Evolutionary conservation across 2,329 filamentous ascomycete genomes (phyloP).

Genomic region (Colletotrichum tofieldiae): DNA sequence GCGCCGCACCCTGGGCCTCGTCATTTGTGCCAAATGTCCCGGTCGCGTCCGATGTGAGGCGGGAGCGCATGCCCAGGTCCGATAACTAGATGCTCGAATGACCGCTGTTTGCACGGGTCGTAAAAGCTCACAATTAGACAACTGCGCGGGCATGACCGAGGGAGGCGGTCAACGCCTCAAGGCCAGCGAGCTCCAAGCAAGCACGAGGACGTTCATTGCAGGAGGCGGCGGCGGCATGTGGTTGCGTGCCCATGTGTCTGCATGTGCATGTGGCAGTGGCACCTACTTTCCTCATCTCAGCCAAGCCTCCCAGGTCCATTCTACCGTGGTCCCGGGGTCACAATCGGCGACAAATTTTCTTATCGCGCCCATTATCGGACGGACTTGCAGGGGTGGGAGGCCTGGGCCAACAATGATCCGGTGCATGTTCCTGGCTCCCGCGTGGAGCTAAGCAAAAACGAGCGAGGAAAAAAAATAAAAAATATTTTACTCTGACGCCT

Average conservation of each 20-base stretch:
- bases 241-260: conserved; percentile 12
- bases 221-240: conserved; percentile 14
- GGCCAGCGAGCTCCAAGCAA: not conserved
- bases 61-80: conserved; percentile 6
- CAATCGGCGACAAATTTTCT: conserved; percentile 15
- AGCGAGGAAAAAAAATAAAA: not conserved
- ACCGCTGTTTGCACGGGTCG: not conserved
- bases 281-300: not conserved
- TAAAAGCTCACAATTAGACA: not conserved
- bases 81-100: not conserved
- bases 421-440: conserved; percentile 30
- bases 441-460: conserved; percentile 19
- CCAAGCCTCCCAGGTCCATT: not conserved
- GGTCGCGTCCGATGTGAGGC: conserved; percentile 15
- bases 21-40: conserved; percentile 11
- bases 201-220: conserved; percentile 15
- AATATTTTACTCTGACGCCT: conserved; percentile 32
- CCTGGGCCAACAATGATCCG: conserved; percentile 29
- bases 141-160: conserved; percentile 17
- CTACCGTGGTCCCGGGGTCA: conserved; percentile 2
- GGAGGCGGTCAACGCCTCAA: conserved; percentile 26
- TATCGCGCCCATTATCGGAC: conserved; percentile 22
- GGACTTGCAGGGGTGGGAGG: not conserved
- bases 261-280: conserved; percentile 23
- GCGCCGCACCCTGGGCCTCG: conserved; percentile 15